phyloP scores from a whole-genome alignment of 805 yeast species.

The Suhomyces pyralidae region DNA sequence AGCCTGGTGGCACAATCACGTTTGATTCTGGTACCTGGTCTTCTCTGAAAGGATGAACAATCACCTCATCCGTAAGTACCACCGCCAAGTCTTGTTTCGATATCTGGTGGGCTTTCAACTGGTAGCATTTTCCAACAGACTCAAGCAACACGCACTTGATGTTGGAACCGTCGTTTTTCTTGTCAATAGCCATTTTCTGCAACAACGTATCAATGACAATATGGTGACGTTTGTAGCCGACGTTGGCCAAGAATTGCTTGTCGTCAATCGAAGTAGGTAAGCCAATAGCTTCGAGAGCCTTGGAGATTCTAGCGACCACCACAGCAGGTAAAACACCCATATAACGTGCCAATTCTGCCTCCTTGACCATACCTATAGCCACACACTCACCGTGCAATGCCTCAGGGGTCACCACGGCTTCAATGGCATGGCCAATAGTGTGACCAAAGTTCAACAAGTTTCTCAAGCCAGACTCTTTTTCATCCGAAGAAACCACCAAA shows the following conservation, averaged over 20 bases:
- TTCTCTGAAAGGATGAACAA: conserved; percentile 56
- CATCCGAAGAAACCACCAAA: conserved; percentile 88
- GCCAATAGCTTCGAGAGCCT: conserved; percentile 80
- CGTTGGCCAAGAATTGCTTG: conserved; percentile 57
- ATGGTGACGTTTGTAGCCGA: conserved; percentile 57
- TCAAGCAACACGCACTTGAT: conserved; percentile 84
- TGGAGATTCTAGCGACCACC: conserved; percentile 85
- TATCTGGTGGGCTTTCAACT: conserved; percentile 81
- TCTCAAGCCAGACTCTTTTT: conserved; percentile 91
- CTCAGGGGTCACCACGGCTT: conserved; percentile 95
- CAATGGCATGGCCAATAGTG: conserved; percentile 96
- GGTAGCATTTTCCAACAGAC: conserved; percentile 85
- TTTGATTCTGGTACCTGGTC: conserved; percentile 35
- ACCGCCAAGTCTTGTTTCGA: conserved; percentile 77
- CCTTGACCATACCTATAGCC: conserved; percentile 92
- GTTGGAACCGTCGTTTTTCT: conserved; percentile 90
- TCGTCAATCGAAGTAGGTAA: conserved; percentile 80
- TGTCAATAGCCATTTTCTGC: conserved; percentile 89
- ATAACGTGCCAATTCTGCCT: conserved; percentile 93
- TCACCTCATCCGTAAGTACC: conserved; percentile 75
- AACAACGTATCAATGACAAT: conserved; percentile 77
- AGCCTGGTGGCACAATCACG: conserved; percentile 84
- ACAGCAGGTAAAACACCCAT: conserved; percentile 86
- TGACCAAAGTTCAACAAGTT: conserved; percentile 94
- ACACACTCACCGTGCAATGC: conserved; percentile 98